A percentile compares a stretch with the other conserved stretches of the same genome.
Evolutionary conservation across 2,329 filamentous ascomycete genomes (phyloP).

Genomic region (Knoxdaviesia proteae): DNA sequence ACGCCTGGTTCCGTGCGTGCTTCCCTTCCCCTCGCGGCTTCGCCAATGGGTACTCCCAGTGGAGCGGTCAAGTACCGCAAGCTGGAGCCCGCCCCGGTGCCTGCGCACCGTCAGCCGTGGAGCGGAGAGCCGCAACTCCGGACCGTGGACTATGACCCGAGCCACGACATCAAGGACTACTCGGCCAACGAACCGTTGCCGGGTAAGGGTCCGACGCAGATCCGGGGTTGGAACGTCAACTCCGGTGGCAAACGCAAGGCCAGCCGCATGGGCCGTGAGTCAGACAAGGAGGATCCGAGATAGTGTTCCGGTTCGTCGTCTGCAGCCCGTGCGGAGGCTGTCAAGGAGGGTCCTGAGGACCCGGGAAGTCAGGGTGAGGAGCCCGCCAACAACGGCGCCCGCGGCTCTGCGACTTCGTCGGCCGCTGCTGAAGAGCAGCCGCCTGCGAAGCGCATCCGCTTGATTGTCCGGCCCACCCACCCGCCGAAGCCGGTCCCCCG

Average conservation of each 20-base stretch:
- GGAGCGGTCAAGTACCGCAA: slow-evolving; percentile 27
- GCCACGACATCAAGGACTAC: slow-evolving; percentile 36
- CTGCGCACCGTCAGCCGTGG: slow-evolving; percentile 26
- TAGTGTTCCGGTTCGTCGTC: not conserved
- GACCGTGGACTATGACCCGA: slow-evolving; percentile 33
- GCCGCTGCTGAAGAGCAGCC: too few species aligned
- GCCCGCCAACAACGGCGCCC: too few species aligned
- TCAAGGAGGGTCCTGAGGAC: not conserved
- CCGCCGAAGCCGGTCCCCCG: too few species aligned
- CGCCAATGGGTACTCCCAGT: not conserved
- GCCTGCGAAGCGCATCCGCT: too few species aligned
- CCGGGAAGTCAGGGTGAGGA: too few species aligned
- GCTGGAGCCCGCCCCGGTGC: slow-evolving; percentile 35
- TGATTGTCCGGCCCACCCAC: too few species aligned
- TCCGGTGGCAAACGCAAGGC: slow-evolving; percentile 15
- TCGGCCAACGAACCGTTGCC: slow-evolving; percentile 32
- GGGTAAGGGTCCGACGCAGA: slow-evolving; percentile 31
- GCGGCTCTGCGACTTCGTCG: too few species aligned
- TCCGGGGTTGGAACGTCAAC: slow-evolving; percentile 34
- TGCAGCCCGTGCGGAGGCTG: not conserved
- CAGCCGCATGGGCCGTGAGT: slow-evolving; percentile 7
- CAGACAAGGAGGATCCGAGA: slow-evolving; percentile 11
- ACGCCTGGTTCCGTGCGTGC: not conserved
- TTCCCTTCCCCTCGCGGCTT: not conserved
- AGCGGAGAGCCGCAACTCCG: slow-evolving; percentile 29